These are phyloP conservation scores for Penicillium sp. DNA, from an alignment of 2,329 filamentous ascomycete species.

Conservation along the genomic window DNA sequence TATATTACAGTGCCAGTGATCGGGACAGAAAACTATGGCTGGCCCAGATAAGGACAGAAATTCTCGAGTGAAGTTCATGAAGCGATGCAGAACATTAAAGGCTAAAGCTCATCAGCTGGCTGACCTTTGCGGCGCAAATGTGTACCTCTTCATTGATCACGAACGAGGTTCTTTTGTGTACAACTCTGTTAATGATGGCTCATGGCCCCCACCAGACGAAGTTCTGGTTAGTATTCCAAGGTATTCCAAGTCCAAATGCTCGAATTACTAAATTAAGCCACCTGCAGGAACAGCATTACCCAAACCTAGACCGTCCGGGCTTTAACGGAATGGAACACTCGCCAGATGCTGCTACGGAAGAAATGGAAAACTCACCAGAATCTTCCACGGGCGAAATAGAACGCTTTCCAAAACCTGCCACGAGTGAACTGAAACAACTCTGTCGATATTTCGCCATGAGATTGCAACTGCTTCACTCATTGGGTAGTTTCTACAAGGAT, in stretches of 20 bases:
- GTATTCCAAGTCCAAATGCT: not conserved
- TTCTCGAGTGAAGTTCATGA: not conserved
- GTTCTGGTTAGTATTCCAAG: not conserved
- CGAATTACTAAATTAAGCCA: not conserved
- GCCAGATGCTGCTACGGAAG: not conserved
- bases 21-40: not conserved
- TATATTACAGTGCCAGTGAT: no score
- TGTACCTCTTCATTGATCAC: not conserved
- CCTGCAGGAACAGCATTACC: not conserved
- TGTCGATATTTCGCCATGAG: not conserved
- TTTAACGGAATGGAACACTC: not conserved
- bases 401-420: not conserved
- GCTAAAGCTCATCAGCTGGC: not conserved
- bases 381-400: not conserved
- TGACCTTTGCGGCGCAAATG: not conserved
- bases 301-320: not conserved
- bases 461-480: not conserved
- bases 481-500: not conserved
- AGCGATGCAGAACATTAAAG: not conserved
- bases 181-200: not conserved
- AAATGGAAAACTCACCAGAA: not conserved
- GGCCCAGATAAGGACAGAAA: not conserved
- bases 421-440: not conserved
- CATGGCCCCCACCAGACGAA: not conserved
- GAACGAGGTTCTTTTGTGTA: not conserved